These are phyloP conservation scores for Gossypium mustelinum DNA, from an alignment of 345 rosid species.

Conservation along the genomic window DNA sequence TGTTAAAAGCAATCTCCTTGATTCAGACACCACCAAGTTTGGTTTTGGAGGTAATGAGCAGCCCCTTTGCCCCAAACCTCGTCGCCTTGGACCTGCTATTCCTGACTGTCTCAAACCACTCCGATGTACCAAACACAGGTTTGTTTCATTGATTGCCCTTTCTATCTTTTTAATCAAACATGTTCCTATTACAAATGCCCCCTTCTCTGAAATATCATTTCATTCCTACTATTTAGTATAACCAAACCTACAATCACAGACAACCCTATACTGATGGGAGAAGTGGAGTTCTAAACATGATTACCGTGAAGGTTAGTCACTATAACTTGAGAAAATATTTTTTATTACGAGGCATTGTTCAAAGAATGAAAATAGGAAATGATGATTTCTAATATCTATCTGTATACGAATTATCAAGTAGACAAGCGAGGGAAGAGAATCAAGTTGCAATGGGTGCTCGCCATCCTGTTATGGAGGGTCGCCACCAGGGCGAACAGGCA, in stretches of 20 bases:
- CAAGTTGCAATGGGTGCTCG: constrained; percentile 35
- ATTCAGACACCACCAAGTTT: constrained; percentile 22
- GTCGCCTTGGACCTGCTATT: constrained; percentile 38
- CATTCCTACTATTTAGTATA: background rate
- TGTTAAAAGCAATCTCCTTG: constrained; percentile 34
- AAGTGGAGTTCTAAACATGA: constrained; percentile 35
- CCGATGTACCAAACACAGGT: constrained; percentile 49
- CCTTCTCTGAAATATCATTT: background rate
- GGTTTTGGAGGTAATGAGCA: constrained; percentile 19
- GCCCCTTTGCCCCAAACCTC: constrained; percentile 75
- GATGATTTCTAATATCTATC: background rate
- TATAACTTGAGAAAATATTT: background rate
- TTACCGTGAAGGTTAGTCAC: constrained; percentile 46
- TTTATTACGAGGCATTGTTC: background rate
- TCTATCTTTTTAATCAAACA: too few species aligned
- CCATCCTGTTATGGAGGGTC: constrained; percentile 53
- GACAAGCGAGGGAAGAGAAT: constrained; percentile 37
- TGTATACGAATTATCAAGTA: constrained; percentile 4
- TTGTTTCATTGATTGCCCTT: constrained; percentile 9
- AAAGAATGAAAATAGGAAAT: background rate
- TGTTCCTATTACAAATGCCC: too few species aligned
- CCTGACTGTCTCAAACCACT: constrained; percentile 62
- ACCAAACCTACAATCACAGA: constrained; percentile 26
- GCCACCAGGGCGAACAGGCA: constrained; percentile 62
- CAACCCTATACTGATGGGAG: constrained; percentile 39